Conservation (phyloP, 1,284 basidiomycete species). For the Ganoderma resinaceum region DNA sequence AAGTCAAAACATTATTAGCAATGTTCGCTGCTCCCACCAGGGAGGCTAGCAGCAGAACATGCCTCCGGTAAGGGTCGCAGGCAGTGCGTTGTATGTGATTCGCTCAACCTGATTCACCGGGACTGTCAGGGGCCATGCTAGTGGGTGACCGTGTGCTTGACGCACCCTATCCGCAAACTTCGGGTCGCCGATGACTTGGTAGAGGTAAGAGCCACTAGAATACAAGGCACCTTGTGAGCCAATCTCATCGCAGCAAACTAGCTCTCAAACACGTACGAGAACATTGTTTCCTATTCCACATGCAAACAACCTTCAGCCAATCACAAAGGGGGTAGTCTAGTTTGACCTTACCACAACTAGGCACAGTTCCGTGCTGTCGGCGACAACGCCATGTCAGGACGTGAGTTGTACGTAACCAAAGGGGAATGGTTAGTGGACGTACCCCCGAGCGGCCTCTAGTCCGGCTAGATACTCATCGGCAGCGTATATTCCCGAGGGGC, state of each 20-base stretch:
- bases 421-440: conserved; percentile 23
- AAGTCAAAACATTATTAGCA: background rate
- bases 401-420: background rate
- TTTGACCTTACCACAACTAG: conserved; percentile 55
- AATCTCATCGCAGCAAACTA: background rate
- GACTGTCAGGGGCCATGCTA: conserved; percentile 1
- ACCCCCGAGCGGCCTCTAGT: conserved; percentile 60
- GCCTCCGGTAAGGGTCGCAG: conserved; percentile 60
- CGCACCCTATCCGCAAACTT: conserved; percentile 61
- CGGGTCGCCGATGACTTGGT: conserved; percentile 62
- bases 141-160: conserved; percentile 5
- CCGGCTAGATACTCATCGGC: conserved; percentile 68
- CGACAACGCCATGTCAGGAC: background rate
- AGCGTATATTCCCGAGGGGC: conserved; percentile 64
- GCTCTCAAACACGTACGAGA: conserved; percentile 50
- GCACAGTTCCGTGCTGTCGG: conserved; percentile 57
- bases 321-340: too few species aligned
- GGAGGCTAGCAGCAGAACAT: conserved; percentile 15
- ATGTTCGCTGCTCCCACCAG: background rate
- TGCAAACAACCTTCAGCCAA: background rate
- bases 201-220: conserved; percentile 58
- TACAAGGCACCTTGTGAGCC: background rate
- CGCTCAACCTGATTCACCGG: conserved; percentile 53
- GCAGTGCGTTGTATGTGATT: conserved; percentile 65
- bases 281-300: conserved; percentile 68